Evolutionary conservation across 495 filamentous ascomycete genomes (phyloP).

Genomic region (Cercophora newfieldiana): DNA sequence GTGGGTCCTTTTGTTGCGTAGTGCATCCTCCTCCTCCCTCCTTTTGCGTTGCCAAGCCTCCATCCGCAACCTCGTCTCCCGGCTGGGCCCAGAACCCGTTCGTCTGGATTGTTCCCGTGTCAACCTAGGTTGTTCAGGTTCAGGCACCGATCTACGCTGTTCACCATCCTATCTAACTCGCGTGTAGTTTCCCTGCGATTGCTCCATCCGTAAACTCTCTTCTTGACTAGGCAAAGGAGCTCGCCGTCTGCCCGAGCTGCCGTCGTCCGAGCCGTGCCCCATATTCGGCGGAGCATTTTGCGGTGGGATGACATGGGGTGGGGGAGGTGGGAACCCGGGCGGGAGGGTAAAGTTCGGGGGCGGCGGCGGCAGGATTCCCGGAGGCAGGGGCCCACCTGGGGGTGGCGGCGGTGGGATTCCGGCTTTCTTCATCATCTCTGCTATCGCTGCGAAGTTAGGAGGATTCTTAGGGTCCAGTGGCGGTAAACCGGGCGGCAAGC

Average conservation of each 20-base stretch:
- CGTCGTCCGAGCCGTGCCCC: neutral
- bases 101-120: too few species aligned
- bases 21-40: too few species aligned
- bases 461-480: constrained; percentile 58
- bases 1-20: too few species aligned
- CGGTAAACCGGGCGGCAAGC: constrained; percentile 36
- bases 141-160: too few species aligned
- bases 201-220: constrained; percentile 76
- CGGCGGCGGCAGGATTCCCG: constrained; percentile 54
- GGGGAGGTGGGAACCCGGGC: constrained; percentile 28
- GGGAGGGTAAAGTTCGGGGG: constrained; percentile 41
- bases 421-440: constrained; percentile 60
- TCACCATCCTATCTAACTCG: neutral
- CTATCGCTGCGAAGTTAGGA: constrained; percentile 68
- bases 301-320: constrained; percentile 10
- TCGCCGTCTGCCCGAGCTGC: constrained; percentile 43
- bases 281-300: neutral
- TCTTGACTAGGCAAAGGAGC: constrained; percentile 78
- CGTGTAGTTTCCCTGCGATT: constrained; percentile 64
- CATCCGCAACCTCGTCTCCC: too few species aligned
- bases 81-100: too few species aligned
- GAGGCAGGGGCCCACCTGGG: constrained; percentile 39
- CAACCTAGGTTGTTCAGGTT: too few species aligned
- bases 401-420: constrained; percentile 52
- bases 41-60: too few species aligned